phyloP scores from a whole-genome alignment of 2,329 filamentous ascomycete species.

The Mycosphaerella sp. region DNA sequence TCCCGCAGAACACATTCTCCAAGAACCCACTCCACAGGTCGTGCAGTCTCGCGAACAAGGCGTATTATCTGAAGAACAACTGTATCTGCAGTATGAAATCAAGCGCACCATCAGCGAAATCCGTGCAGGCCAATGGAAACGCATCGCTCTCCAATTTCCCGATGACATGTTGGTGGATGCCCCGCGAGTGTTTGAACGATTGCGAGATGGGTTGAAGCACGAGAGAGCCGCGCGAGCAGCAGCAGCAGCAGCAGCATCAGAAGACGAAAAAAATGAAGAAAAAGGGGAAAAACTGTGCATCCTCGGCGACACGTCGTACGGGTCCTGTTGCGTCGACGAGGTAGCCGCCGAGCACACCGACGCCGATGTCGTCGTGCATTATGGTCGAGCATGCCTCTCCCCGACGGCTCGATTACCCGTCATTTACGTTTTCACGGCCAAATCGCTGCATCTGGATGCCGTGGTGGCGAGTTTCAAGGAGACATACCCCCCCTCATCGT shows the following conservation, averaged over 20 bases:
- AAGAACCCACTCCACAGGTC: constrained; percentile 44
- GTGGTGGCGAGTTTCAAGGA: constrained; percentile 57
- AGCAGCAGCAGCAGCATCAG: too few species aligned
- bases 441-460: constrained; percentile 56
- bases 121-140: constrained; percentile 60
- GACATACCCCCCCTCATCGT: constrained; percentile 56
- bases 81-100: constrained; percentile 77
- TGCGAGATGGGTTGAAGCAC: constrained; percentile 47
- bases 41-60: constrained; percentile 24
- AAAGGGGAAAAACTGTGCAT: constrained; percentile 61
- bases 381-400: constrained; percentile 85
- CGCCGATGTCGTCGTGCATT: constrained; percentile 88
- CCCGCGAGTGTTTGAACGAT: constrained; percentile 64
- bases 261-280: too few species aligned
- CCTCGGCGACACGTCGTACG: constrained; percentile 91
- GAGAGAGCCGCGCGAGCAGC: not conserved
- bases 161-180: constrained; percentile 88
- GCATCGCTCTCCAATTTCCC: constrained; percentile 90
- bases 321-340: constrained; percentile 94
- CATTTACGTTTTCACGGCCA: constrained; percentile 80
- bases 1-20: constrained; percentile 55
- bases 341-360: constrained; percentile 89
- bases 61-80: constrained; percentile 57
- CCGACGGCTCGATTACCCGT: constrained; percentile 82
- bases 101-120: constrained; percentile 72